Percentiles rank a stretch among this genome's conserved stretches.
phyloP scores from a whole-genome alignment of 306 rosid genomes.

The Cucumis hystrix region DNA sequence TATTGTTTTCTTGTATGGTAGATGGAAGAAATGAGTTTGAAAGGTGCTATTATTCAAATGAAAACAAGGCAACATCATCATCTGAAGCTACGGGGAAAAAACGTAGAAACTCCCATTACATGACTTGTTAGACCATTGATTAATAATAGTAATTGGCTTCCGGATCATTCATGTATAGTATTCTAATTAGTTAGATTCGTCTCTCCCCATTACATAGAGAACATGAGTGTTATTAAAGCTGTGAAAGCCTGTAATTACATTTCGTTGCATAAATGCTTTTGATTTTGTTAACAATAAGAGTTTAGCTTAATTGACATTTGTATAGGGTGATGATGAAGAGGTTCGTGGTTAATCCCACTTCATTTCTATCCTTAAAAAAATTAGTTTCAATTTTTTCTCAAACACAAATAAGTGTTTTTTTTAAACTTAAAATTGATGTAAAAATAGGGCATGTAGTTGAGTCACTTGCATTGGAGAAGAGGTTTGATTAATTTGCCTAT shows the following conservation, averaged over 20 bases:
- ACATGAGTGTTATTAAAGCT: neutral
- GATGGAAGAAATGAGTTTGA: conserved; percentile 50
- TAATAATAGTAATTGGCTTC: neutral
- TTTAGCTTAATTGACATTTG: too few species aligned
- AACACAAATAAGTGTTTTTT: neutral
- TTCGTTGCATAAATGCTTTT: neutral
- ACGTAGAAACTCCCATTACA: neutral
- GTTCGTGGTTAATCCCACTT: too few species aligned
- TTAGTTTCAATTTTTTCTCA: neutral
- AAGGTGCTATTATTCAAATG: conserved; percentile 38
- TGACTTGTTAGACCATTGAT: neutral
- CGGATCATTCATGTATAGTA: neutral
- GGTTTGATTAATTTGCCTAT: neutral
- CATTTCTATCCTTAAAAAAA: too few species aligned
- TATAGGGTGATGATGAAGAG: too few species aligned
- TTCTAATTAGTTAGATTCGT: neutral
- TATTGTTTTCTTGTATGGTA: conserved; percentile 6
- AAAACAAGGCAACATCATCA: conserved; percentile 12
- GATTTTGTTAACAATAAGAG: too few species aligned
- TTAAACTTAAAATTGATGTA: neutral
- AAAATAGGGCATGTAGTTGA: neutral
- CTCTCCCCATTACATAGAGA: neutral
- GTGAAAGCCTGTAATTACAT: neutral
- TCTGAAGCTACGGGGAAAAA: neutral
- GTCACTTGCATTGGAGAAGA: neutral